Evolutionary conservation across 805 yeast species (phyloP).

Genomic region (Deakozyma indianensis): DNA sequence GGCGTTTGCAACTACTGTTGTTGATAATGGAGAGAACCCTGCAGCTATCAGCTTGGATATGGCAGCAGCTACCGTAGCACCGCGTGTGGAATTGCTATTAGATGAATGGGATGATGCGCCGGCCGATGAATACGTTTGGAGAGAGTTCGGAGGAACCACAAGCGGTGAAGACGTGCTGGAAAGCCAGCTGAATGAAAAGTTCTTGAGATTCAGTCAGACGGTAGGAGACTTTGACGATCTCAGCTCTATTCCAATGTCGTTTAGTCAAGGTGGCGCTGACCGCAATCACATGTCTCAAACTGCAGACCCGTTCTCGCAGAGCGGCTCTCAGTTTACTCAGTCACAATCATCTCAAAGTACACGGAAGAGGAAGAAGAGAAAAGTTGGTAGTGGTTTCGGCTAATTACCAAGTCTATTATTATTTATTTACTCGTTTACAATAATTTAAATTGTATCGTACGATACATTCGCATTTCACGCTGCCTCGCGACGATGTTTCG

Average conservation of each 20-base stretch:
- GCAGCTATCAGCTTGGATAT: background rate
- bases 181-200: background rate
- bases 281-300: too few relatives aligned
- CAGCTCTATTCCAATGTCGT: background rate
- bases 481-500: too few relatives aligned
- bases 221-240: background rate
- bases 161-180: conserved; percentile 1
- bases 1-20: background rate
- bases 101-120: conserved; percentile 6
- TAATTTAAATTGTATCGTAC: too few relatives aligned
- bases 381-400: background rate
- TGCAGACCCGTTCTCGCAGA: too few relatives aligned
- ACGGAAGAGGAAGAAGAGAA: conserved; percentile 3
- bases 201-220: background rate
- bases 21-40: background rate
- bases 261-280: background rate
- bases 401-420: too few relatives aligned
- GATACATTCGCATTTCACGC: too few relatives aligned
- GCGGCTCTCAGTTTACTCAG: background rate
- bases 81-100: conserved; percentile 2
- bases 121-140: conserved; percentile 5
- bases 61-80: background rate
- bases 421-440: too few relatives aligned
- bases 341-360: background rate
- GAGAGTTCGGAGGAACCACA: conserved; percentile 2